Percentiles rank a stretch among this genome's conserved stretches.
Evolutionary conservation across 148 eudicot genomes (phyloP).

Genomic region (Vaccinium myrtillus): DNA sequence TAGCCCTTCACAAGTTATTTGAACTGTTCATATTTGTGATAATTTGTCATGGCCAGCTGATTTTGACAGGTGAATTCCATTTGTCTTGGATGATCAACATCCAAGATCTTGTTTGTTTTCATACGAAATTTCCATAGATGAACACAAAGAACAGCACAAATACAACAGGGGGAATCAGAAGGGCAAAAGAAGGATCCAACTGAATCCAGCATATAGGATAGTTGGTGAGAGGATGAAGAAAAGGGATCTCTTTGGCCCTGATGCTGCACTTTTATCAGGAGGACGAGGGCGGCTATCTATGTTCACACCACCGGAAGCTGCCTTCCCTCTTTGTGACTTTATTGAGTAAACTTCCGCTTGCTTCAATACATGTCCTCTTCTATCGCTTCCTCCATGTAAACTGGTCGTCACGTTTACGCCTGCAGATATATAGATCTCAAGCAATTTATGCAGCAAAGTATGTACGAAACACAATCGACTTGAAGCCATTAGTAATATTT

Average conservation of each 20-base stretch:
- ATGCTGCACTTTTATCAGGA: neutral
- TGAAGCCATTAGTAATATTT: neutral
- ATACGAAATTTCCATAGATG: neutral
- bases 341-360: neutral
- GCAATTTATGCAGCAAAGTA: neutral
- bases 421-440: neutral
- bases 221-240: neutral
- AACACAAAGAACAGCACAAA: neutral
- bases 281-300: constrained; percentile 4
- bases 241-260: neutral
- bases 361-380: neutral
- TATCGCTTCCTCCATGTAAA: neutral
- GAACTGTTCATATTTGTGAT: neutral
- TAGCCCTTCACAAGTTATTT: neutral
- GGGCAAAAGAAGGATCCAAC: neutral
- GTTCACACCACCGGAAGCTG: constrained; percentile 26
- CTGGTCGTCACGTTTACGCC: neutral
- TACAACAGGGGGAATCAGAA: neutral
- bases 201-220: neutral
- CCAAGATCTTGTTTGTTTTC: neutral
- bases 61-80: neutral
- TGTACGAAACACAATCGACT: neutral
- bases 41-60: neutral
- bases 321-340: constrained; percentile 18
- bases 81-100: neutral